A percentile compares a stretch with the other conserved stretches of the same genome.
Conservation (phyloP, 2,329 filamentous ascomycete genomes). For the Monosporascus sp. region DNA sequence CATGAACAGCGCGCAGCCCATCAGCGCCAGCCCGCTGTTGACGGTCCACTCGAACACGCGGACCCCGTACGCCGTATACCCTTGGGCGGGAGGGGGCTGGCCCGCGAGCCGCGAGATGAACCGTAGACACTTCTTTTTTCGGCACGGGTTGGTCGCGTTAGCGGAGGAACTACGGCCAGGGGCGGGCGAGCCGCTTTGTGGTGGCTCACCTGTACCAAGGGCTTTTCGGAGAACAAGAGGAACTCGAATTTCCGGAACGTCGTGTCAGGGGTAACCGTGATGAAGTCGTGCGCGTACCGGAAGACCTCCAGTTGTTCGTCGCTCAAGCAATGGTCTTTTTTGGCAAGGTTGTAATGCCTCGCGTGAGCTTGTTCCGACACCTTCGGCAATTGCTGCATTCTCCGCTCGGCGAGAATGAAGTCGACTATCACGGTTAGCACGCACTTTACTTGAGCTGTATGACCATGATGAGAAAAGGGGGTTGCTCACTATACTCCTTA, state of each 20-base stretch:
- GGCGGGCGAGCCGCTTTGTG: not conserved
- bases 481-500: too few species aligned
- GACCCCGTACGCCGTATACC: conserved; percentile 7
- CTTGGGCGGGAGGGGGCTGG: not conserved
- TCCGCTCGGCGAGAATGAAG: too few species aligned
- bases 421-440: too few species aligned
- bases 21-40: not conserved
- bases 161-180: not conserved
- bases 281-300: conserved; percentile 14
- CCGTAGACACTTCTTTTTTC: conserved; percentile 6
- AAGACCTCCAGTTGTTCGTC: not conserved
- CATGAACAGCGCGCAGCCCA: conserved; percentile 4
- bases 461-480: too few species aligned
- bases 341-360: too few species aligned
- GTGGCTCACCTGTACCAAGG: conserved; percentile 3
- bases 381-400: too few species aligned
- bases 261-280: conserved; percentile 6
- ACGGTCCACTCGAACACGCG: conserved; percentile 1
- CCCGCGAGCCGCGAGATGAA: conserved; percentile 1
- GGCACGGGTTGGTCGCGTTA: not conserved
- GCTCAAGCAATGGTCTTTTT: too few species aligned
- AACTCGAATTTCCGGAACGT: conserved; percentile 12
- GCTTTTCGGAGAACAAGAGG: conserved; percentile 3
- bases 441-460: too few species aligned
- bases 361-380: too few species aligned